Evolutionary conservation across 495 filamentous ascomycete genomes (phyloP).

Genomic region (Tricharina praecox): DNA sequence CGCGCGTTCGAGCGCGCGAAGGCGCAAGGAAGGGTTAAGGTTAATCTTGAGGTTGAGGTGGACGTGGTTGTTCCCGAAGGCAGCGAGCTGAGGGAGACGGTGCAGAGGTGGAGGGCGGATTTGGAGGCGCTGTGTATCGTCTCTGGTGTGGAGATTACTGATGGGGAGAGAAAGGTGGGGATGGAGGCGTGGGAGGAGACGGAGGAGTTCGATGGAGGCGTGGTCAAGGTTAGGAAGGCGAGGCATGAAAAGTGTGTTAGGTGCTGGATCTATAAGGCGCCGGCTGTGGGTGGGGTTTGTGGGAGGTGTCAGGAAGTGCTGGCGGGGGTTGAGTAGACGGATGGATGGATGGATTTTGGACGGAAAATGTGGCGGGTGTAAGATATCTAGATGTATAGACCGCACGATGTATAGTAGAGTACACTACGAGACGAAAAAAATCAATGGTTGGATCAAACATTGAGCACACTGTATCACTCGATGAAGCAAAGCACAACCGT

Average conservation of each 20-base stretch:
- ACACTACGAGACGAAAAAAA: no score
- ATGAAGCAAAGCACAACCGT: no score
- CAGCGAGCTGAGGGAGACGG: constrained; percentile 24
- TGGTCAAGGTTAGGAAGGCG: constrained; percentile 50
- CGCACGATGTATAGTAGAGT: no score
- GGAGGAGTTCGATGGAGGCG: constrained; percentile 31
- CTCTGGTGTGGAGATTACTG: constrained; percentile 42
- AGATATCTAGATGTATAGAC: no score
- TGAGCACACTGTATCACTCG: no score
- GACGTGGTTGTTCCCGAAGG: constrained; percentile 18
- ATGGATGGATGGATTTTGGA: neutral
- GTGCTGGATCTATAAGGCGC: constrained; percentile 68
- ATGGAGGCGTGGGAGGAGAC: constrained; percentile 33
- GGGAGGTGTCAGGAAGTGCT: constrained; percentile 56
- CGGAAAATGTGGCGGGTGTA: no score
- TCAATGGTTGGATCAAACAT: no score
- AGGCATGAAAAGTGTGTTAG: constrained; percentile 56
- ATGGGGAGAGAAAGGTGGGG: constrained; percentile 9
- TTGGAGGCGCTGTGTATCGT: constrained; percentile 63
- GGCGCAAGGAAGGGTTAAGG: constrained; percentile 14
- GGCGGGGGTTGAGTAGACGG: constrained; percentile 28
- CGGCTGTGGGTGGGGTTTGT: constrained; percentile 47
- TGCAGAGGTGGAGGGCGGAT: constrained; percentile 42
- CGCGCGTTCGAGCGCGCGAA: constrained; percentile 6
- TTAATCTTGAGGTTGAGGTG: constrained; percentile 18